A percentile compares a stretch with the other conserved stretches of the same genome.
Conservation (phyloP, 2,329 filamentous ascomycete genomes). For the Helicocarpus griseus region DNA sequence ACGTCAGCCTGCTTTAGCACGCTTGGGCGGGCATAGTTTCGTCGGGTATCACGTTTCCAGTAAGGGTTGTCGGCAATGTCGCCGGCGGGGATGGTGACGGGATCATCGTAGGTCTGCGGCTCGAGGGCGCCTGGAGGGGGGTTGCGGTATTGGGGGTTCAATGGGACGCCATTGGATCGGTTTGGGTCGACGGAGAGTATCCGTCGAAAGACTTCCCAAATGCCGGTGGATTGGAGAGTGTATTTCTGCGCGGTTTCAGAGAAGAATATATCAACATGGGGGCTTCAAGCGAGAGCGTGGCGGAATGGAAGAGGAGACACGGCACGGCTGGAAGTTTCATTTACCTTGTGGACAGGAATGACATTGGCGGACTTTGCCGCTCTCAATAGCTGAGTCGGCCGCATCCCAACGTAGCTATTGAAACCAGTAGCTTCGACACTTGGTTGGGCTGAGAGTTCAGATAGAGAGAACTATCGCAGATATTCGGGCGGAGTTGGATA, state of each 20-base stretch:
- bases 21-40: slow-evolving; percentile 71
- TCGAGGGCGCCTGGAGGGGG: slow-evolving; percentile 67
- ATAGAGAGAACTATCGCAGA: background rate
- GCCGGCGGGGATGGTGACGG: slow-evolving; percentile 70
- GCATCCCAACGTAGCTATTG: slow-evolving; percentile 11
- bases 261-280: background rate
- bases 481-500: background rate
- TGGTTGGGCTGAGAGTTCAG: background rate
- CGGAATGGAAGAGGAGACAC: background rate
- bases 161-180: slow-evolving; percentile 81
- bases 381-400: slow-evolving; percentile 23
- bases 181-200: slow-evolving; percentile 71
- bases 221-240: slow-evolving; percentile 76
- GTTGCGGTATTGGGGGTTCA: slow-evolving; percentile 88
- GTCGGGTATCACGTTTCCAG: slow-evolving; percentile 86
- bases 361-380: slow-evolving; percentile 31
- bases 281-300: no score
- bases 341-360: slow-evolving; percentile 30
- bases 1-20: slow-evolving; percentile 76
- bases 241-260: slow-evolving; percentile 70
- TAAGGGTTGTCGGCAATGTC: slow-evolving; percentile 89
- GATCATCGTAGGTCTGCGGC: slow-evolving; percentile 66
- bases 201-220: slow-evolving; percentile 78
- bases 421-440: background rate
- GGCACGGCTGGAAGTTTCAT: background rate